Evolutionary conservation across 768 basidiomycete genomes (phyloP).

Genomic region (Termitomyces sp.): DNA sequence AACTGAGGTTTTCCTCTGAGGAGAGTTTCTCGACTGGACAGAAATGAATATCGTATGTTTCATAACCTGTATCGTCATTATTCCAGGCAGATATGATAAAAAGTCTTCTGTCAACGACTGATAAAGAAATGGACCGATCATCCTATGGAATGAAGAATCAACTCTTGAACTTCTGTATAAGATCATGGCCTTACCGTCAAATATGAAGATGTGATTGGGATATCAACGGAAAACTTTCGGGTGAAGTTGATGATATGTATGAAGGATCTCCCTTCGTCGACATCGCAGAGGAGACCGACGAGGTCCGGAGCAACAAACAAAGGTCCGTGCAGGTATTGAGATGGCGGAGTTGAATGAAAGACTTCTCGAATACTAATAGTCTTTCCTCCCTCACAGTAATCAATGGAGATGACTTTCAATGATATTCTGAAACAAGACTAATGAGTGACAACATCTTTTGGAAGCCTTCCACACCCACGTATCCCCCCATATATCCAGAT

Average conservation of each 20-base stretch:
- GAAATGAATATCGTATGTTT: neutral
- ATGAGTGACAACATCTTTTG: neutral
- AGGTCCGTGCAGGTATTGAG: neutral
- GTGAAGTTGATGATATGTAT: conserved; percentile 8
- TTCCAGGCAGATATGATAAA: neutral
- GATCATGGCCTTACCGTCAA: neutral
- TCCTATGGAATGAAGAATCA: neutral
- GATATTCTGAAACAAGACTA: neutral
- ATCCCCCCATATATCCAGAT: neutral
- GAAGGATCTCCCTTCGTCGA: neutral
- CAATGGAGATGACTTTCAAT: neutral
- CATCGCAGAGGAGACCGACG: conserved; percentile 6
- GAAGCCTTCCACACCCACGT: neutral
- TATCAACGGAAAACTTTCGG: neutral
- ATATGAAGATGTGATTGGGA: neutral
- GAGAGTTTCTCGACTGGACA: neutral
- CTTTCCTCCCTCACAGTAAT: neutral
- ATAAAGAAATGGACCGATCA: neutral
- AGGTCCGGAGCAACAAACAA: conserved; percentile 9
- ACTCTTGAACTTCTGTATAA: neutral
- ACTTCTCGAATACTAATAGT: neutral
- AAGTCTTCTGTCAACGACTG: neutral
- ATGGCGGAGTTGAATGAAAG: neutral
- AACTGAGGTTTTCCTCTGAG: neutral
- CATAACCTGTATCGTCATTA: neutral